Evolutionary conservation across 2,329 filamentous ascomycete genomes (phyloP), one percentile per base, ranked within the genome.

Genomic region (Pyricularia sp.): DNA sequence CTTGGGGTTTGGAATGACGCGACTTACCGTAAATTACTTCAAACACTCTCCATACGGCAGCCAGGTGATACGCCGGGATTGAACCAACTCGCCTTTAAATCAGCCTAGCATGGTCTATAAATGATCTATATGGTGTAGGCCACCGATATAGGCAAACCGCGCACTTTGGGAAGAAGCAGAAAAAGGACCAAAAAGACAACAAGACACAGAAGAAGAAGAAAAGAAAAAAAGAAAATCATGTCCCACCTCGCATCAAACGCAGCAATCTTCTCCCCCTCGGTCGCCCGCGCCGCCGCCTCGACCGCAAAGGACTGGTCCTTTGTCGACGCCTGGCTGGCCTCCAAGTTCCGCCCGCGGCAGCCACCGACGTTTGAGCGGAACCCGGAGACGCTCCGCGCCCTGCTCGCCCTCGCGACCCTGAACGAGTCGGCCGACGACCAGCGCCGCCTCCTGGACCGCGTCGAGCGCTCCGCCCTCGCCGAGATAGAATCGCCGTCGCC

Each of bases 291-390:
- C 67, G 89, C 91, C 69, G 89, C 90, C 67, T 89, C 89, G 13
- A 87, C 89, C 68, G 90, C 91, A 61, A 93, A 93, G 73, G 93
- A 97, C 76, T 97, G 93, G 93, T 88, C 87, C 65, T 91, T 90
- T 69, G 84, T 97, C 69, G 91, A 96, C 75, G 80, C 81, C 70
- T 97, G 93, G 93, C 84, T 97, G 12, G 80, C 82, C 60, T 82
- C 84, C 66, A 89, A 89, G 72, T 90, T 89, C 69, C 81, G 82
- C 60, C 82, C 84, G 33, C 84, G 83, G 60, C 73, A 82, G 0
- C 78, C 88, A 0, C 92, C 91, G 0, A 73, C 81, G 0, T 96
- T 96, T 74, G 93, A 97, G 77, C 88, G 91, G 70, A 97, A 71
- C 72, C 82, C 88, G 33, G 89, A 93, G 60, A 97, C 93, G 0